Evolutionary conservation across 2,329 filamentous ascomycete genomes (phyloP).

Genomic region (Scedosporium minutisporum): DNA sequence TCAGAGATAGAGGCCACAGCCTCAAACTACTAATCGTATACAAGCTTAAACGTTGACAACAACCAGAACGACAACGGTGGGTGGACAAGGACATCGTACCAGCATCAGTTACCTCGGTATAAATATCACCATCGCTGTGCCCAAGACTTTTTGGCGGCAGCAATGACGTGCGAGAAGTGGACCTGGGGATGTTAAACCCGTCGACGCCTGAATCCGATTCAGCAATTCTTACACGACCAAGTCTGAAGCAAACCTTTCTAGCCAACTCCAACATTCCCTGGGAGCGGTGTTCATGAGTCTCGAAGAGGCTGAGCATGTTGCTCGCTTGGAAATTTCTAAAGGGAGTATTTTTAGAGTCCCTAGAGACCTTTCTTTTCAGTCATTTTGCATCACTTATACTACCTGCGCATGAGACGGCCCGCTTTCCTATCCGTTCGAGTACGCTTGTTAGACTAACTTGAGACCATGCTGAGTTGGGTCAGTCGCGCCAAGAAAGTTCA

Average conservation of each 20-base stretch:
- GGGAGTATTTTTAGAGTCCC: not conserved
- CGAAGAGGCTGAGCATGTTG: not conserved
- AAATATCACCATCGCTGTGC: not conserved
- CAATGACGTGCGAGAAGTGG: not conserved
- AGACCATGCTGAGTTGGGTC: not conserved
- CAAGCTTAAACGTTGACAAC: not conserved
- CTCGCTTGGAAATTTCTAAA: not conserved
- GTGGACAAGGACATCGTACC: not conserved
- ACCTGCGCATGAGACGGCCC: not conserved
- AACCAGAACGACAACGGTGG: not conserved
- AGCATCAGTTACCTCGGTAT: not conserved
- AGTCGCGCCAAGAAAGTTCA: not conserved
- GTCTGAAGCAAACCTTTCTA: not conserved
- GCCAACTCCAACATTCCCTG: not conserved
- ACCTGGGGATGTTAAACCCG: not conserved
- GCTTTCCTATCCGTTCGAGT: not conserved
- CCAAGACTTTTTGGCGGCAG: not conserved
- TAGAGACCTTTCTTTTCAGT: not conserved
- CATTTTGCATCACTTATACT: not conserved
- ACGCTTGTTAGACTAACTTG: slow-evolving; percentile 1
- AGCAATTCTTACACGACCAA: not conserved
- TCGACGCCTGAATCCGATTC: not conserved
- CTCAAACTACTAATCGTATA: not conserved
- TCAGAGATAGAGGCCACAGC: not conserved
- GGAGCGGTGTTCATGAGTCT: not conserved